phyloP scores from a whole-genome alignment of 2,329 filamentous ascomycete species.

The Exophiala sp. region DNA sequence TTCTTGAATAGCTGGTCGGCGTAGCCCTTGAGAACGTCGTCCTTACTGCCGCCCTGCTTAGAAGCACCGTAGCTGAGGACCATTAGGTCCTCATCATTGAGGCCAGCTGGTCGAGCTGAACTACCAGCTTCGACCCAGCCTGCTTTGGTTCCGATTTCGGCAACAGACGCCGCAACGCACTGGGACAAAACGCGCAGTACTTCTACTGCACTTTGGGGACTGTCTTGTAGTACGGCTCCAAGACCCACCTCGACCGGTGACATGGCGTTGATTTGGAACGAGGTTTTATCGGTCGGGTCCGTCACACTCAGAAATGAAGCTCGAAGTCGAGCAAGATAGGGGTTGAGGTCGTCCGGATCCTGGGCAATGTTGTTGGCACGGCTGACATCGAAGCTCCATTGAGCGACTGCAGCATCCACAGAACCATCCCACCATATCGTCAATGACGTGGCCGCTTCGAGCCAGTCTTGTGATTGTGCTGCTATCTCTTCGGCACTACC shows the following conservation, averaged over 20 bases:
- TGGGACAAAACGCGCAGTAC: conserved; percentile 76
- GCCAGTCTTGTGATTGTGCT: conserved; percentile 77
- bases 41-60: conserved; percentile 63
- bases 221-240: conserved; percentile 75
- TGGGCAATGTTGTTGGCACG: conserved; percentile 35
- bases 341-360: conserved; percentile 44
- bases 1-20: conserved; percentile 55
- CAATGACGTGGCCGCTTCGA: conserved; percentile 76
- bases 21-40: conserved; percentile 71
- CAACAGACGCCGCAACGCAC: conserved; percentile 67
- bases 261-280: conserved; percentile 68
- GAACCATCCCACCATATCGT: conserved; percentile 89
- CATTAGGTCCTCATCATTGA: conserved; percentile 79
- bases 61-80: conserved; percentile 66
- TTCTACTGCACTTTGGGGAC: conserved; percentile 67
- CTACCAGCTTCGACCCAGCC: conserved; percentile 62
- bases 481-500: conserved; percentile 71
- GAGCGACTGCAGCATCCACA: conserved; percentile 47
- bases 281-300: conserved; percentile 54
- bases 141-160: conserved; percentile 76
- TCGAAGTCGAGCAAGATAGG: conserved; percentile 68
- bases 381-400: conserved; percentile 42
- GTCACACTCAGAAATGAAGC: conserved; percentile 62
- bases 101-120: conserved; percentile 46
- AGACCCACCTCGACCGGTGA: conserved; percentile 74